Evolutionary conservation across 2,329 filamentous ascomycete genomes (phyloP).

Genomic region (Fusarium anguioides): DNA sequence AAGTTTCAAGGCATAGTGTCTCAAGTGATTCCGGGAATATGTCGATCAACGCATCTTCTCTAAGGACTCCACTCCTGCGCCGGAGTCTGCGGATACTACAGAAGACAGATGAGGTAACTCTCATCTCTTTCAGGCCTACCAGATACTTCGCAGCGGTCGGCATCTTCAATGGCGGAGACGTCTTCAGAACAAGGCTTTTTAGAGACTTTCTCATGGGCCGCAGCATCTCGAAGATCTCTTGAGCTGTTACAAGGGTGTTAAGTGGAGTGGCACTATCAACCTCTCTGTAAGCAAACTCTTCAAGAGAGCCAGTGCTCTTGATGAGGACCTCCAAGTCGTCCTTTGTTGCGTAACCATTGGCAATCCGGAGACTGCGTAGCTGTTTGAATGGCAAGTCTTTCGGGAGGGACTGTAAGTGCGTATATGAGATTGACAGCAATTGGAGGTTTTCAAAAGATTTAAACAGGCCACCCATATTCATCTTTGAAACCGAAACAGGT

Average conservation of each 20-base stretch:
- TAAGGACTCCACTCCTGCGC: background rate
- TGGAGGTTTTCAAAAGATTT: background rate
- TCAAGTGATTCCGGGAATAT: background rate
- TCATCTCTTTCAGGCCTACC: background rate
- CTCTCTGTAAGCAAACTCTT: conserved; percentile 8
- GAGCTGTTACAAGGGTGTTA: background rate
- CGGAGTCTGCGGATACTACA: background rate
- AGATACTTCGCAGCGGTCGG: background rate
- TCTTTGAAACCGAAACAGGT: background rate
- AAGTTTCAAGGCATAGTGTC: background rate
- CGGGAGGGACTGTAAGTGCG: background rate
- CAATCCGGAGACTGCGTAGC: conserved; percentile 2
- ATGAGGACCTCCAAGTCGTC: background rate
- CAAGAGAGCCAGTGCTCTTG: background rate
- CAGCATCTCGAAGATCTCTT: background rate
- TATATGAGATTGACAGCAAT: background rate
- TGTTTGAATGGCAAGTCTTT: background rate
- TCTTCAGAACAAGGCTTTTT: background rate
- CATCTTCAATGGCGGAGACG: background rate
- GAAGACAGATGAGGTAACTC: background rate
- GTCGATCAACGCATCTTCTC: background rate
- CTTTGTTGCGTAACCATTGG: background rate
- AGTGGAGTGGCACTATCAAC: background rate
- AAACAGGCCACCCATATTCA: background rate
- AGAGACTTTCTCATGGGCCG: background rate